Base-by-base conservation (phyloP, 495 filamentous ascomycete species). In the Recurvomyces mirabilis region DNA sequence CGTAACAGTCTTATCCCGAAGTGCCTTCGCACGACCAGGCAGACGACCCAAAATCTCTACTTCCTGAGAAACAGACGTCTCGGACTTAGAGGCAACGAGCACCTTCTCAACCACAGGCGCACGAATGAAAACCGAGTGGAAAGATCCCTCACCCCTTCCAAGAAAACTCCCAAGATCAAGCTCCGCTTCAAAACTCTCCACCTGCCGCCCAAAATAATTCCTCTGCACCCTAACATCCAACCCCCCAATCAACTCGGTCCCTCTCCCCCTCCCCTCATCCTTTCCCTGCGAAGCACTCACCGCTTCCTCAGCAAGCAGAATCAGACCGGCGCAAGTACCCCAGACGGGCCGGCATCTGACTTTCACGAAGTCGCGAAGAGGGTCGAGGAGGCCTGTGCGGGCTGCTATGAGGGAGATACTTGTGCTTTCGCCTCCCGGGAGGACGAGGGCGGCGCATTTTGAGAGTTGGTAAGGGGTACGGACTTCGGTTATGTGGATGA, bases 261-360 rank as follows among this genome's bases (percentile, higher is more conserved):
- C 91, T 32, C 87, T 87, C 46, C 81, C 77, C 59, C 94, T 96
- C 2, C 84, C 88, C 19, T 78, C 72, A 58, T 87, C 89, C n/a
- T n/a, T n/a, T n/a, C n/a, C n/a, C n/a, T n/a, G n/a, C n/a, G n/a
- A n/a, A n/a, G n/a, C n/a, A n/a, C n/a, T n/a, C n/a, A n/a, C n/a
- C 18, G 91, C 93, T 32, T 81, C 76, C 59, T 94, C 87, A 11
- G 86, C 79, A 34, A 98, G 81, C 28, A 96, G 65, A 50, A 98
- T 95, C 43, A 98, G 71, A 4, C 91, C 91, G 18, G 91, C 91
- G 60, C 91, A 98, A 19, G 91, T 96, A 11, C 91, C 91, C 91
- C 91, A 98, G 14, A 81, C 83, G 15, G 93, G 88, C 59, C 84
- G 88, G 53, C 79, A 74, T 37, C 75, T 52, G n/a, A 79, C 67